These are phyloP conservation scores for Firmiana major DNA, from an alignment of 345 rosid species.

Conservation along the genomic window DNA sequence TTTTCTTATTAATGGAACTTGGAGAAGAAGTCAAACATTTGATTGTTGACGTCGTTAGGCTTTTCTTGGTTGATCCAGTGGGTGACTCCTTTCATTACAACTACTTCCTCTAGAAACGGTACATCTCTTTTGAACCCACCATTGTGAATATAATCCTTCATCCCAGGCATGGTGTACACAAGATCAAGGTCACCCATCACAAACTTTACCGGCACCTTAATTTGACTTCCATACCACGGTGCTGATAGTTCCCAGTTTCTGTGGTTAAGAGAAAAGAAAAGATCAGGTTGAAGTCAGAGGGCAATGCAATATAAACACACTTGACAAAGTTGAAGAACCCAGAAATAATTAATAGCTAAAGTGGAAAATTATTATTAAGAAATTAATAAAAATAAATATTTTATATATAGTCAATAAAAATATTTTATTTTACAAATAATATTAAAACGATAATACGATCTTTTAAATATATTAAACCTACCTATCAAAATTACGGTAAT, in stretches of 20 bases:
- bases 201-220: conserved; percentile 46
- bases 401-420: too few relatives aligned
- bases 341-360: too few relatives aligned
- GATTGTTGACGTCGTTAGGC: conserved; percentile 26
- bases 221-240: conserved; percentile 48
- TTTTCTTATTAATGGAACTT: background rate
- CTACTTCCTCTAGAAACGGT: conserved; percentile 23
- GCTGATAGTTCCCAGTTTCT: conserved; percentile 62
- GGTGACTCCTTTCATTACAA: conserved; percentile 36
- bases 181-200: conserved; percentile 49
- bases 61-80: conserved; percentile 38
- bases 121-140: conserved; percentile 9
- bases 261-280: background rate
- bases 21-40: conserved; percentile 26
- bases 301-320: too few relatives aligned
- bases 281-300: background rate
- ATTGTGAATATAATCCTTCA: conserved; percentile 8
- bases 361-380: background rate
- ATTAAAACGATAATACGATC: too few relatives aligned
- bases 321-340: too few relatives aligned
- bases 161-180: conserved; percentile 17
- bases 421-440: too few relatives aligned
- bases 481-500: conserved; percentile 12
- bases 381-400: too few relatives aligned
- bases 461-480: too few relatives aligned